Evolutionary conservation across 2,329 filamentous ascomycete species (phyloP).

Genomic region (Claviceps quebecensis): DNA sequence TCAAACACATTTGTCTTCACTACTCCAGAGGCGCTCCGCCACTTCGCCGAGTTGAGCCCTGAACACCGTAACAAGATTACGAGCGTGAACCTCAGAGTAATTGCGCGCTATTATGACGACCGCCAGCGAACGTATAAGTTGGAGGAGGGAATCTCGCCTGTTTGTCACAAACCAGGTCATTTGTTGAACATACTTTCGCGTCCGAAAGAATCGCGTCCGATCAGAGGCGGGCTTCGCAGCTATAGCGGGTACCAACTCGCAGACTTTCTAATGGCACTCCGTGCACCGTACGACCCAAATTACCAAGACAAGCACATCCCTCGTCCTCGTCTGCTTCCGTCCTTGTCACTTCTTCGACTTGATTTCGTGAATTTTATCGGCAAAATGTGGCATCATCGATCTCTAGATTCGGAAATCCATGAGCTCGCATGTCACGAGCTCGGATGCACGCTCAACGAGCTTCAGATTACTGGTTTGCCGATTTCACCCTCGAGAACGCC

Average conservation of each 20-base stretch:
- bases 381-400: conserved; percentile 19
- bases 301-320: conserved; percentile 20
- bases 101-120: conserved; percentile 43
- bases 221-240: conserved; percentile 37
- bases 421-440: conserved; percentile 39
- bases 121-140: conserved; percentile 28
- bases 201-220: conserved; percentile 29
- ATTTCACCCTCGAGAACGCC: conserved; percentile 31
- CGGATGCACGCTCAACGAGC: conserved; percentile 37
- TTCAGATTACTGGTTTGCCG: conserved; percentile 38
- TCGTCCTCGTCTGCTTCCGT: conserved; percentile 32
- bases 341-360: conserved; percentile 31
- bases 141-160: conserved; percentile 26
- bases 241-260: conserved; percentile 40
- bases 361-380: conserved; percentile 42
- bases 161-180: conserved; percentile 24
- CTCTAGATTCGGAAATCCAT: conserved; percentile 33
- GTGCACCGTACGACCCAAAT: conserved; percentile 34
- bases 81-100: conserved; percentile 35
- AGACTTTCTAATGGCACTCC: conserved; percentile 36
- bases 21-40: conserved; percentile 31
- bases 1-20: conserved; percentile 43
- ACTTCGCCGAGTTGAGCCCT: conserved; percentile 32
- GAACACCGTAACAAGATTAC: conserved; percentile 29
- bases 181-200: conserved; percentile 28